Conservation (phyloP, 2,329 filamentous ascomycete species). For the Alternaria arbusti region DNA sequence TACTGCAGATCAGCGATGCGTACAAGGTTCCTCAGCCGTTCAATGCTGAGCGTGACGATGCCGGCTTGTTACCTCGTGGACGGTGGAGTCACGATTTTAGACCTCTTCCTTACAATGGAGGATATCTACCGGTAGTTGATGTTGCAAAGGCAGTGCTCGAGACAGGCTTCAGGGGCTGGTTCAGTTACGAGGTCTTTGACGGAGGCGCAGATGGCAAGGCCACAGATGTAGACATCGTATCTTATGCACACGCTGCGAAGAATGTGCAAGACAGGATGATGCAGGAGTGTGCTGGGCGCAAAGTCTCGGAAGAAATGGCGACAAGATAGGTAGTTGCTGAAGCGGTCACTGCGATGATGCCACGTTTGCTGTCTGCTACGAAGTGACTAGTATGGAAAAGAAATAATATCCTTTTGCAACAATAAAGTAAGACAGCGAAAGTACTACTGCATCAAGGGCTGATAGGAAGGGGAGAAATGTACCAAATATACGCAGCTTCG, state of each 20-base stretch:
- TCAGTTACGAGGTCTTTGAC: conserved; percentile 76
- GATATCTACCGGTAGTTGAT: conserved; percentile 72
- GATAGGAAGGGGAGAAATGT: background rate
- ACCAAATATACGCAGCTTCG: background rate
- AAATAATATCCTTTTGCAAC: background rate
- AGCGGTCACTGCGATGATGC: background rate
- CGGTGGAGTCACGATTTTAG: conserved; percentile 76
- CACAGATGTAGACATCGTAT: conserved; percentile 57
- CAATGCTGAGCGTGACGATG: conserved; percentile 54
- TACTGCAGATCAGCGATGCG: conserved; percentile 77
- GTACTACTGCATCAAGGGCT: background rate
- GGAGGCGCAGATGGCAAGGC: conserved; percentile 61
- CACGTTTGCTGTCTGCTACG: background rate
- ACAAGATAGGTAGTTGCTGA: conserved; percentile 11
- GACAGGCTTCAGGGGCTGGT: conserved; percentile 71
- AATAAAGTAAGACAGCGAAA: background rate
- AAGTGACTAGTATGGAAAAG: background rate
- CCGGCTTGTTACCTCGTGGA: conserved; percentile 65
- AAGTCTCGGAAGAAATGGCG: conserved; percentile 17
- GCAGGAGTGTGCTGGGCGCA: conserved; percentile 33
- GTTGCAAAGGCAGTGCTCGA: conserved; percentile 69
- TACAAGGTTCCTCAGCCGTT: conserved; percentile 68
- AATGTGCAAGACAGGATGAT: conserved; percentile 53
- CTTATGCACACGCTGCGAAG: conserved; percentile 61
- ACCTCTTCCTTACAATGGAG: conserved; percentile 72